Evolutionary conservation across 140 eudicot genomes (phyloP), one percentile per base, ranked within the genome.

Genomic region (Stevia rebaudiana): DNA sequence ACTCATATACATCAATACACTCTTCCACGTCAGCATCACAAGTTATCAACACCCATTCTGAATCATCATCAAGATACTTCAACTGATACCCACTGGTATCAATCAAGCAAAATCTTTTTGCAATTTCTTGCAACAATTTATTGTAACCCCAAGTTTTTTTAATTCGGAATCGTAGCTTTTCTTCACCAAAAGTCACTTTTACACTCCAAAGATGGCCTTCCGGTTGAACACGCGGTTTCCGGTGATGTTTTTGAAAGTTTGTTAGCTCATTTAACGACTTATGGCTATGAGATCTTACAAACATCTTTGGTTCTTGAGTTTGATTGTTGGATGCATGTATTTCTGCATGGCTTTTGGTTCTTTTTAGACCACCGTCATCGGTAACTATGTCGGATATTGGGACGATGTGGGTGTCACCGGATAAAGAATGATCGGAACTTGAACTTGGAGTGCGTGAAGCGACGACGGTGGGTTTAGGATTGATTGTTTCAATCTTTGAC

Each of bases 11-110:
- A 42, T 91, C 92, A 6, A 88, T 23, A 51, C 98, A 91, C 57
- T 91, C 98, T 73, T 84, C 92, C 30, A 91, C 71, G 60, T 91
- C 98, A 30, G 81, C 95, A 81, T 87, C 87, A 55, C 96, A 87
- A 6, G 98, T 91, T 35, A 91, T 71, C 48, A 91, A 67, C 10
- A 91, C 94, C 98, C 98, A 91, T 58, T 91, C 98, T 0, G 82
- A 81, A 63, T 90, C 97, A 81, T 90, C 97, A 40, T 90, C 97
- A 53, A 90, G 78, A 80, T 90, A 90, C 67, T 87, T 91, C 61
- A 91, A 72, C 25, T 84, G 92, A 66, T 65, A 79, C 74, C 76
- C 84, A 23, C 53, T 50, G 28, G 67, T 71, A 40, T 81, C 77
- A 18, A 69, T 78, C 59, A 84, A 59, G 23, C 84, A 63, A 68